These are phyloP conservation scores for cucumber (Cucumis sativus) DNA, from an alignment of 306 rosid genomes.

Conservation along the genomic window DNA sequence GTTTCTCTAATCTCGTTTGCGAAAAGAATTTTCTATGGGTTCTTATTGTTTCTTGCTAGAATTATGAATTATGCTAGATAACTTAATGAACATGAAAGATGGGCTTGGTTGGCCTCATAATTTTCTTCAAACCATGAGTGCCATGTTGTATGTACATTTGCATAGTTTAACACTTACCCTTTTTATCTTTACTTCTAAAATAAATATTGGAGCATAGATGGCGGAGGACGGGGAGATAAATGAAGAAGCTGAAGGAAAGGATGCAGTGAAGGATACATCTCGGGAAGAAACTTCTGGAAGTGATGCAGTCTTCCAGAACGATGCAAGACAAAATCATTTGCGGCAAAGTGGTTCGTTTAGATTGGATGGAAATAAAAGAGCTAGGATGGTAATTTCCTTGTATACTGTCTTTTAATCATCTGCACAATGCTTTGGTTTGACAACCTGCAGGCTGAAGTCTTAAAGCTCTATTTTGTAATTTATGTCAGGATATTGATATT, in stretches of 20 bases:
- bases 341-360: constrained; percentile 43
- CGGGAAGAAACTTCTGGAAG: constrained; percentile 22
- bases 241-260: constrained; percentile 42
- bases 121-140: background rate
- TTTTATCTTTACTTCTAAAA: background rate
- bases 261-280: constrained; percentile 22
- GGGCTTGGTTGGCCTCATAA: background rate
- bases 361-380: constrained; percentile 42
- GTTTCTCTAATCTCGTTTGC: background rate
- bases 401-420: constrained; percentile 1
- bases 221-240: constrained; percentile 73
- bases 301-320: constrained; percentile 12
- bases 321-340: constrained; percentile 26
- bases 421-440: constrained; percentile 1
- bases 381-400: constrained; percentile 31
- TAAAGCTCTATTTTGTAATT: background rate
- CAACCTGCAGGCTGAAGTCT: background rate
- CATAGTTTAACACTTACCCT: background rate
- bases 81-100: background rate
- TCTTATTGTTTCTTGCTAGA: background rate
- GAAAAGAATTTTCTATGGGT: background rate
- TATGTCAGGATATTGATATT: constrained; percentile 50
- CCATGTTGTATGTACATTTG: background rate
- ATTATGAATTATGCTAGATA: background rate
- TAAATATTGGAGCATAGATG: constrained; percentile 30